Base-by-base conservation (phyloP, 129 eudicot genomes). In the Saussurea involucrata region DNA sequence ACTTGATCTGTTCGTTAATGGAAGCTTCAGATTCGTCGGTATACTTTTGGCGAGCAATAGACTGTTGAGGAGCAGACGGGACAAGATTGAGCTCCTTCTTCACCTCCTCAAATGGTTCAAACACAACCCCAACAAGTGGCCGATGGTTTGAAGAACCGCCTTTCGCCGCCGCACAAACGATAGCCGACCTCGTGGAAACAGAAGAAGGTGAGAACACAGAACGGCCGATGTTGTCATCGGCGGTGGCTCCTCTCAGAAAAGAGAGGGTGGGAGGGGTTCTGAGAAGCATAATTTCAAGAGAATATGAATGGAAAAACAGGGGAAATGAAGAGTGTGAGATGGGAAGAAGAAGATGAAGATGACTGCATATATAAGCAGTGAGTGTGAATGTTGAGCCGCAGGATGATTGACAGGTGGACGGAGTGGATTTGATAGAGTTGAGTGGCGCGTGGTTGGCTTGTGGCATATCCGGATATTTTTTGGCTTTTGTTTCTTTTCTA, bases 1-100 rank as follows among this genome's bases (percentile, higher is more conserved):
- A 94, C 98, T 91, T 94, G 83, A 94, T 94, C 76, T 94, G 98
- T 76, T 89, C 97, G 36, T 93, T 93, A 63, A 93, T 82, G 55
- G 88, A 87, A 55, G 93, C 85, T 73, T 93, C 98, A 58, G 79
- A 90, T 12, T 79, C 86, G 36, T 84, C 86, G 27, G 82, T 28
- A 49, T 36, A 91, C 70, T 94, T 91, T 0, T 94, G 98, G 5
- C 98, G 89, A 67, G 98, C 98, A 60, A 94, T 85, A 4, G 97
- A 94, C 32, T 66, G 85, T 11, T 89, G 93, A 67, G 93, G 91
- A 64, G 68, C 81, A 12, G 82, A 77, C 0, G 98, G 93, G 0
- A 94, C 93, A 18, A 94, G 86, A 20, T 64, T 67, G 15, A 94
- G 89, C 85, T 94, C 98, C 81, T 94, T 94, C 90, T 91, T 89